Conservation (phyloP, 225 moss, liverwort and hornwort genomes). For the Marchantia paleacea region DNA sequence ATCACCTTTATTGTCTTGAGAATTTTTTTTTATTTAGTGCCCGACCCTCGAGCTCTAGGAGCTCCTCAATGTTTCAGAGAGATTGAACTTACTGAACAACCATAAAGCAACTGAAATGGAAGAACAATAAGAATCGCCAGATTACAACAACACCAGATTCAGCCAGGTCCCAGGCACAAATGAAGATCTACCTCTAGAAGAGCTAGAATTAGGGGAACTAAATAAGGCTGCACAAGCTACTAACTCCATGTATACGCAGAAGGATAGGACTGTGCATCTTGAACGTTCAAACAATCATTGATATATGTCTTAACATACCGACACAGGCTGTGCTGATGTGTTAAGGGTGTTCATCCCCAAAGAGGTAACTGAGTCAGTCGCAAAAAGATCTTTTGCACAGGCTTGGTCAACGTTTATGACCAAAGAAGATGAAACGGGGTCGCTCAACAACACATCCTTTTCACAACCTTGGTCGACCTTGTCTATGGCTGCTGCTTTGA, state of each 20-base stretch:
- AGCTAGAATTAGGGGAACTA: neutral
- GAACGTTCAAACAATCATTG: neutral
- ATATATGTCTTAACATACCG: neutral
- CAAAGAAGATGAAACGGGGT: slow-evolving; percentile 7
- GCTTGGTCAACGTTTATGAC: slow-evolving; percentile 15
- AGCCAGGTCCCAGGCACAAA: slow-evolving; percentile 4
- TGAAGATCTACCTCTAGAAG: slow-evolving; percentile 3
- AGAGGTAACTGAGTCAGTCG: neutral
- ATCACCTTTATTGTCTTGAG: slow-evolving; percentile 13
- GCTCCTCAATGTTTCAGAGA: neutral
- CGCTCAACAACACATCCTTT: neutral
- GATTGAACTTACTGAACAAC: neutral
- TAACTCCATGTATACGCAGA: neutral
- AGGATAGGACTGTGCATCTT: neutral
- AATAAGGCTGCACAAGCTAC: neutral
- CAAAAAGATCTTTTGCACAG: neutral
- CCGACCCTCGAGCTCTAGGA: neutral
- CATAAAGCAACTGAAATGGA: neutral
- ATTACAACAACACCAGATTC: neutral
- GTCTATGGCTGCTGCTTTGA: neutral
- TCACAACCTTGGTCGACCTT: neutral
- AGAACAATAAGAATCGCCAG: neutral
- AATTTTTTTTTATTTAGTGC: slow-evolving; percentile 2
- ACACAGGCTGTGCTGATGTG: neutral
- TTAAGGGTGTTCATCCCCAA: neutral